Conservation (phyloP, 441 rosid species). For the Adansonia madagascariensis region DNA sequence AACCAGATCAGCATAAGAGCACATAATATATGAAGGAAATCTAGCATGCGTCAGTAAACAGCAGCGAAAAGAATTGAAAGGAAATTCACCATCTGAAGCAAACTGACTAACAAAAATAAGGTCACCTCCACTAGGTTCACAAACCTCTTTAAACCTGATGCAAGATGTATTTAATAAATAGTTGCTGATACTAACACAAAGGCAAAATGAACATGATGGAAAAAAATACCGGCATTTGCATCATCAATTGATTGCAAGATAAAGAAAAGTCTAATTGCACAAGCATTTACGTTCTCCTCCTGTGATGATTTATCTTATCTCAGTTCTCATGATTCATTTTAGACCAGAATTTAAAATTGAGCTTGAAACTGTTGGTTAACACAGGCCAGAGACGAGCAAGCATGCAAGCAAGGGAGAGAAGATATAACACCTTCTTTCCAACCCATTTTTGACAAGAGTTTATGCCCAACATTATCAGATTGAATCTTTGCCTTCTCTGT, state of each 20-base stretch:
- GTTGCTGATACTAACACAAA: not conserved
- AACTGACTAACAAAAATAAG: not conserved
- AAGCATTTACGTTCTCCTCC: not conserved
- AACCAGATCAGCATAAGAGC: not conserved
- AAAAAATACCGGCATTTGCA: not conserved
- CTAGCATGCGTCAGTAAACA: not conserved
- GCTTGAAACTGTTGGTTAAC: not conserved
- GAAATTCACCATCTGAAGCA: constrained; percentile 1
- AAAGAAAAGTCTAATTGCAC: not conserved
- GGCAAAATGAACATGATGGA: not conserved
- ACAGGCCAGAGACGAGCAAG: constrained; percentile 36
- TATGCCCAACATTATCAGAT: constrained; percentile 97
- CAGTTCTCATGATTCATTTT: not conserved
- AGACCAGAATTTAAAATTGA: not conserved
- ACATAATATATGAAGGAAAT: not conserved
- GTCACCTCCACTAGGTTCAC: not conserved
- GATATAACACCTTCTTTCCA: constrained; percentile 89
- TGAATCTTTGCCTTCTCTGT: constrained; percentile 83
- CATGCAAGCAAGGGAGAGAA: constrained; percentile 28
- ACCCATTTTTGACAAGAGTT: constrained; percentile 96
- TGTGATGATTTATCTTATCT: not conserved
- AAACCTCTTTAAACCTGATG: not conserved
- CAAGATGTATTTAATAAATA: not conserved
- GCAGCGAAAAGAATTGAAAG: not conserved
- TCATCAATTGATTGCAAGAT: not conserved